Conservation (phyloP, 192 early-diverging fungal genomes). For the Entomortierella parvispora region DNA sequence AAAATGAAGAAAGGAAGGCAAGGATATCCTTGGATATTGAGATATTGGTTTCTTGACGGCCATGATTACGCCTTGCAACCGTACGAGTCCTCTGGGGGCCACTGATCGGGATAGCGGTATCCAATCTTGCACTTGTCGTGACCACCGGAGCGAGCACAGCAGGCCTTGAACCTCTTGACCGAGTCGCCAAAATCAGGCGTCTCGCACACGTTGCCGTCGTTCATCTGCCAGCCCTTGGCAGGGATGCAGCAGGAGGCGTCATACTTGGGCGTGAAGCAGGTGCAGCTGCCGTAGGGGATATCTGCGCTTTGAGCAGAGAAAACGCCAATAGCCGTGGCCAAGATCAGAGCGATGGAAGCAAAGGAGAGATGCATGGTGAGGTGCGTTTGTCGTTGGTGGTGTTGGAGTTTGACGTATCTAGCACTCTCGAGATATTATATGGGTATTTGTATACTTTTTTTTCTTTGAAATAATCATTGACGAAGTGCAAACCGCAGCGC, state of each 20-base stretch:
- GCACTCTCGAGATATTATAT: too few relatives aligned
- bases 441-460: too few relatives aligned
- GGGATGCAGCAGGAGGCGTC: slow-evolving; percentile 47
- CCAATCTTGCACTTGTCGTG: slow-evolving; percentile 38
- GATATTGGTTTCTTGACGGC: too few relatives aligned
- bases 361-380: slow-evolving; percentile 18
- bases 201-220: slow-evolving; percentile 20
- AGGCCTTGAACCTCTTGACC: background rate
- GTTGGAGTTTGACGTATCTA: too few relatives aligned
- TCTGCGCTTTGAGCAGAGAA: background rate
- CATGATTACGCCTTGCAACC: slow-evolving; percentile 11
- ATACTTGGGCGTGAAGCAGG: slow-evolving; percentile 39
- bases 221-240: slow-evolving; percentile 13
- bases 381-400: too few relatives aligned
- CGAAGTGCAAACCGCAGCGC: too few relatives aligned
- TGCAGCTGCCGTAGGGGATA: slow-evolving; percentile 30
- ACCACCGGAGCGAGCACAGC: slow-evolving; percentile 31
- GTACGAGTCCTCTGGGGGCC: slow-evolving; percentile 23
- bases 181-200: slow-evolving; percentile 1
- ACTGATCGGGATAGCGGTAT: slow-evolving; percentile 15
- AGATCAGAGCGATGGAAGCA: slow-evolving; percentile 12
- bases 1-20: too few relatives aligned
- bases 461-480: too few relatives aligned
- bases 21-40: too few relatives aligned
- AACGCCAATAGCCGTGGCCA: slow-evolving; percentile 7